Evolutionary conservation across 306 rosid genomes (phyloP).

Genomic region (Fragaria ananassa): DNA sequence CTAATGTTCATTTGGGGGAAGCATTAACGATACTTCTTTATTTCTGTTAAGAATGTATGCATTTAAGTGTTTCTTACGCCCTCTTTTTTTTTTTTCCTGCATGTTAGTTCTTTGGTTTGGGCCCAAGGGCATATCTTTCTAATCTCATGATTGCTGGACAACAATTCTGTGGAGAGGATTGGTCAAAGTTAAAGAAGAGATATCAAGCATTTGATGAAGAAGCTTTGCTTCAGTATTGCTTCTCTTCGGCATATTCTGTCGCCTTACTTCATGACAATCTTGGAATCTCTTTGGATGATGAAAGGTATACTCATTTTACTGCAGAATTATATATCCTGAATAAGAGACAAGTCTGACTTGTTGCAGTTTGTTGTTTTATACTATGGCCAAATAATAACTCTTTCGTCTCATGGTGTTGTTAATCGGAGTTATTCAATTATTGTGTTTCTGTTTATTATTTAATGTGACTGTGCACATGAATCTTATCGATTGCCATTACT

Average conservation of each 20-base stretch:
- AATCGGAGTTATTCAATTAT: not conserved
- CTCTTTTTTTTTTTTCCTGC: slow-evolving; percentile 4
- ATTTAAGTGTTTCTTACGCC: slow-evolving; percentile 11
- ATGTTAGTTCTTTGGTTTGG: slow-evolving; percentile 73
- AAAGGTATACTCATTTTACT: slow-evolving; percentile 48
- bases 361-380: not conserved
- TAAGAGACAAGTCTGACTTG: not conserved
- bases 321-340: not conserved
- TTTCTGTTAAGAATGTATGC: slow-evolving; percentile 8
- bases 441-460: not conserved
- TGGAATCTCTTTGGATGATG: slow-evolving; percentile 77
- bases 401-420: not conserved
- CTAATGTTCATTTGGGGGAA: slow-evolving; percentile 17
- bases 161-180: slow-evolving; percentile 78
- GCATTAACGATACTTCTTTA: not conserved
- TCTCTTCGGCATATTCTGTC: slow-evolving; percentile 91
- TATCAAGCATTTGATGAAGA: slow-evolving; percentile 54
- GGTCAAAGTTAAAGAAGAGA: slow-evolving; percentile 59
- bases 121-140: slow-evolving; percentile 61
- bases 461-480: slow-evolving; percentile 5
- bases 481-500: slow-evolving; percentile 25
- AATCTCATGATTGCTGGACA: slow-evolving; percentile 75
- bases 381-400: not conserved
- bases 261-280: slow-evolving; percentile 95
- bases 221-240: slow-evolving; percentile 80